Conservation (phyloP, 2,329 filamentous ascomycete species). For the Xenoacremonium recifei region DNA sequence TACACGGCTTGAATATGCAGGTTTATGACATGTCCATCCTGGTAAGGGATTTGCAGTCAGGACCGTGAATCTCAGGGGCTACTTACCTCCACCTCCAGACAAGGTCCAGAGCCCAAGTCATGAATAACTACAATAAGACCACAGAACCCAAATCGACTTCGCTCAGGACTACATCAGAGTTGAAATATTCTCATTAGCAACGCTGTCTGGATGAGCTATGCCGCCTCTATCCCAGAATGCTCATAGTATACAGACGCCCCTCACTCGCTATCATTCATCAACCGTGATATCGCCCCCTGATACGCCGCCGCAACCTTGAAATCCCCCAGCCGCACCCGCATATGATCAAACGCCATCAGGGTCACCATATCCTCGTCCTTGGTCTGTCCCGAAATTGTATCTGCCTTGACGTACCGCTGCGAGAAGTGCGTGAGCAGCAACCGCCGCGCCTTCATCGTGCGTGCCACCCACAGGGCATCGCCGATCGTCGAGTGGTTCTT, state of each 20-base stretch:
- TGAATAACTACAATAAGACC: too few relatives aligned
- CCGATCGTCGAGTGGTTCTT: slow-evolving; percentile 90
- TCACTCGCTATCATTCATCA: slow-evolving; percentile 20
- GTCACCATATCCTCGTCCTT: slow-evolving; percentile 38
- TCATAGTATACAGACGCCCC: too few relatives aligned
- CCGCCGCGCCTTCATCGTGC: slow-evolving; percentile 73
- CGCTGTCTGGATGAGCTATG: too few relatives aligned
- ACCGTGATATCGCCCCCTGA: slow-evolving; percentile 21
- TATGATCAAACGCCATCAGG: slow-evolving; percentile 75
- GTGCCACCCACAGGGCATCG: slow-evolving; percentile 78
- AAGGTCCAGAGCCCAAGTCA: too few relatives aligned
- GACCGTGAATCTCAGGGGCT: too few relatives aligned
- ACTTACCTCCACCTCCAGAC: too few relatives aligned
- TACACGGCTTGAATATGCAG: too few relatives aligned
- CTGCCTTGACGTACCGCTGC: slow-evolving; percentile 79
- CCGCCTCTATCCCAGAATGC: too few relatives aligned
- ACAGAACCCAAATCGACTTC: too few relatives aligned
- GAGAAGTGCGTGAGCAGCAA: slow-evolving; percentile 92
- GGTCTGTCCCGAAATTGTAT: slow-evolving; percentile 34
- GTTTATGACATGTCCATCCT: too few relatives aligned
- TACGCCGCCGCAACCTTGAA: slow-evolving; percentile 59
- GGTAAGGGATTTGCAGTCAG: too few relatives aligned
- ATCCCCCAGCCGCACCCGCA: slow-evolving; percentile 69
- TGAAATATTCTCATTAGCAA: slow-evolving; percentile 6
- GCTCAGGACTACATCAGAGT: too few relatives aligned